Evolutionary conservation across 2,329 filamentous ascomycete species (phyloP), one percentile per base, ranked within the genome.

Genomic region (Epichloe baconii): DNA sequence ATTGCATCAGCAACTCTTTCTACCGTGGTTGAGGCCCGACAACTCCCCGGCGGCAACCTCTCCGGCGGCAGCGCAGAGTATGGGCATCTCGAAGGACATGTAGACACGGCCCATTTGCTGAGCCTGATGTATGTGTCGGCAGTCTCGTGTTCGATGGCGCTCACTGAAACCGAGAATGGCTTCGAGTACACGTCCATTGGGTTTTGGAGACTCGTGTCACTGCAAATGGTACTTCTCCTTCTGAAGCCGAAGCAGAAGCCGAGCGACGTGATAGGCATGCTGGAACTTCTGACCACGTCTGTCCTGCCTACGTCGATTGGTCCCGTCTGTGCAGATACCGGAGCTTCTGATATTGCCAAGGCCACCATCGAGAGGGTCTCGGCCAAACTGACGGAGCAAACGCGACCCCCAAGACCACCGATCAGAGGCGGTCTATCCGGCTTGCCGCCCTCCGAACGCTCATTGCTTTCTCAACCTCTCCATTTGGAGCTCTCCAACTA

Each of bases 121-220:
- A 75, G 76, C 1, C 67, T 90, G 1, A 69, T 91, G n/a, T 75
- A 85, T 50, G 69, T 79, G 1, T 69, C 80, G 5, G 80, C 83
- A 4, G 70, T 81, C 8, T 80, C 77, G 35, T 85, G 83, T 56
- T 69, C 72, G n/a, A 67, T 67, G 3, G 66, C 65, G 4, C 63
- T 53, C 34, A 62, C 48, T 26, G 64, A 62, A 44, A 60, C 59
- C 3, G 63, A 68, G 1, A 52, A 57, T 19, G 62, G 62, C 21
- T 49, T 61, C 34, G 59, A 63, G 46, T 60, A 64, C 44, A 62
- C 62, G 17, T 59, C 64, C 17, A 59, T 62, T 0, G 66, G 71
- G 37, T 86, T 89, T 59, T 93, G 87, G 87, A 76, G 72, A 53
- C 67, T 73, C 38, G 78, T 89, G 54, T 77, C 82, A 3, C 75